Evolutionary conservation across 164 flowering plant species (phyloP), one percentile per base, ranked within the genome.

Genomic region (Berberis vulgaris): DNA sequence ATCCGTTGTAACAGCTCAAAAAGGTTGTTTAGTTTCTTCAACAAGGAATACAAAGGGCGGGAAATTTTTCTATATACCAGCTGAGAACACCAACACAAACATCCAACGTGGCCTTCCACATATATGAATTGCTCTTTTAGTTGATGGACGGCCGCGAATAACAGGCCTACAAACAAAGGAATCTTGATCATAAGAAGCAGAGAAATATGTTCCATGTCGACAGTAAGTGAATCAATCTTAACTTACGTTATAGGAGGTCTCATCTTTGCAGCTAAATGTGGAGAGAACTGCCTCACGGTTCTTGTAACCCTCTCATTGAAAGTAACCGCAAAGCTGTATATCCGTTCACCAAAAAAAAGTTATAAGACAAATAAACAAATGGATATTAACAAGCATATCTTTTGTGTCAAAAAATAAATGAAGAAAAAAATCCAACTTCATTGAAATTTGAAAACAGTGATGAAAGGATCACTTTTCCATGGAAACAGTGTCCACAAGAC

Each of bases 41-140:
- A 54, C 5, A 4, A n/a, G n/a, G 26, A 53, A 3, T 1, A 42
- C 6, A 8, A 44, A 50, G 39, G 63, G 46, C 1, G 42, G 9
- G 2, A 7, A 13, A 44, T 45, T 49, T 40, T 44, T 46, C 40
- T 2, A 61, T n/a, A 49, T 85, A 92, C 98, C 87, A 57, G 75
- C 54, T 62, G 93, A 76, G 70, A 79, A 83, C 47, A 81, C 43
- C 45, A 77, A 67, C 68, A 89, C 98, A 82, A 87, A 91, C 74
- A 86, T 76, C 97, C 97, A 87, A 59, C 98, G 96, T 71, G 97
- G 98, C 55, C 78, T 81, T 49, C 98, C 98, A 77, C 98, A 94
- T 55, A 94, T 85, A 67, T 78, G 72, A 68, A 94, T 81, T 55
- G 89, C 74, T 81, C 98, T 83, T 81, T 87, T 91, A 3, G 84